Conservation (phyloP, 2,329 filamentous ascomycete species). For the Xylariaceae sp. region DNA sequence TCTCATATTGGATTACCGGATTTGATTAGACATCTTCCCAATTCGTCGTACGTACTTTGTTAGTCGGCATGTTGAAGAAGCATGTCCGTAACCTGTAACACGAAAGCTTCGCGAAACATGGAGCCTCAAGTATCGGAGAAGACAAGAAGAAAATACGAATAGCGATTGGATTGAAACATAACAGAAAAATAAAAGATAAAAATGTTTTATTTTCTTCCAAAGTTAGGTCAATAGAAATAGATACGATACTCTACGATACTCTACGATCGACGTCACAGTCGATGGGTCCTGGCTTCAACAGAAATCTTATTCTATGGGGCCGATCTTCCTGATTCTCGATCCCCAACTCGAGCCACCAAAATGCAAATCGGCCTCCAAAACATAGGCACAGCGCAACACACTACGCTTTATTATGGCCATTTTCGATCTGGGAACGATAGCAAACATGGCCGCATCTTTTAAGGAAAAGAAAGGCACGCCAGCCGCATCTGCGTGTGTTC, state of each 20-base stretch:
- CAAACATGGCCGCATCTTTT: constrained; percentile 15
- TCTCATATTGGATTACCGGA: no score
- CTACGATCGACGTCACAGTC: constrained; percentile 27
- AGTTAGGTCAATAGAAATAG: neutral
- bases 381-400: neutral
- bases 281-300: constrained; percentile 7
- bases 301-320: constrained; percentile 40
- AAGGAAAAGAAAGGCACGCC: neutral
- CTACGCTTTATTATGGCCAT: constrained; percentile 9
- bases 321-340: constrained; percentile 34
- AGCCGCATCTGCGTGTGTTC: neutral
- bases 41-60: no score
- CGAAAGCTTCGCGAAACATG: no score
- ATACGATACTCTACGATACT: neutral
- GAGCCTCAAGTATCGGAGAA: no score
- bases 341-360: constrained; percentile 29
- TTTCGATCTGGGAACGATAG: constrained; percentile 3
- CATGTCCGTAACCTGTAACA: no score
- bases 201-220: no score
- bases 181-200: no score
- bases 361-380: constrained; percentile 26
- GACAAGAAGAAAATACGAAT: no score
- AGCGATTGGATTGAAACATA: no score
- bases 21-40: no score
- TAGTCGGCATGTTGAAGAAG: no score